Evolutionary conservation across 768 basidiomycete genomes (phyloP).

Genomic region (Suillus plorans): DNA sequence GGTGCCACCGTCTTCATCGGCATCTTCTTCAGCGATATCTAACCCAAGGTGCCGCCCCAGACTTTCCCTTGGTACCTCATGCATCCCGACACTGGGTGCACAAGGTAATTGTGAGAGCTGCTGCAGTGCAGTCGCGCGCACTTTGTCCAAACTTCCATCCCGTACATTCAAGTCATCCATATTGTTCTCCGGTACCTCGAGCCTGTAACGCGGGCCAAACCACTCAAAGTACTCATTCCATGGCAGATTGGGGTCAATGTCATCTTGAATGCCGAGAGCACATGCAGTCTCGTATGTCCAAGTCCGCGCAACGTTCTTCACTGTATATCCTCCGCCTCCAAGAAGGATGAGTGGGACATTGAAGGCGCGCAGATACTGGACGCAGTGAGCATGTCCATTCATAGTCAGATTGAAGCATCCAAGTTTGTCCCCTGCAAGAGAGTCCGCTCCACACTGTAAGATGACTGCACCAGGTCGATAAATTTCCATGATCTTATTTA

Average conservation of each 20-base stretch:
- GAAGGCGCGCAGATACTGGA: slow-evolving; percentile 79
- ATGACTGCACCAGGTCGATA: slow-evolving; percentile 86
- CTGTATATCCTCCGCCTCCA: slow-evolving; percentile 96
- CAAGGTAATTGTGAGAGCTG: slow-evolving; percentile 58
- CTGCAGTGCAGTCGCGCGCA: slow-evolving; percentile 64
- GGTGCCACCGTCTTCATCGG: slow-evolving; percentile 38
- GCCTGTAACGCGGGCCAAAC: slow-evolving; percentile 92
- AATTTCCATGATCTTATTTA: slow-evolving; percentile 83
- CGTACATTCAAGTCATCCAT: slow-evolving; percentile 91
- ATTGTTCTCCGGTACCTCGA: slow-evolving; percentile 90
- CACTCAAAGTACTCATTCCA: slow-evolving; percentile 95
- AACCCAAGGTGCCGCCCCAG: slow-evolving; percentile 64
- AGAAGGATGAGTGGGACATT: slow-evolving; percentile 87
- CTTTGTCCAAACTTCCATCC: slow-evolving; percentile 76
- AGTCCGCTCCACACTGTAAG: slow-evolving; percentile 95
- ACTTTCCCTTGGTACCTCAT: slow-evolving; percentile 75
- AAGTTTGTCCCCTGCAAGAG: slow-evolving; percentile 90
- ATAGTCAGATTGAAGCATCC: slow-evolving; percentile 96
- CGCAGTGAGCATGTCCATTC: slow-evolving; percentile 92
- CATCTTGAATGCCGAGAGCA: slow-evolving; percentile 82
- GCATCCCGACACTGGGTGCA: slow-evolving; percentile 86
- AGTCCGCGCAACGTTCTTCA: slow-evolving; percentile 91
- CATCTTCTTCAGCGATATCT: slow-evolving; percentile 42
- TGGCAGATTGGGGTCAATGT: slow-evolving; percentile 74
- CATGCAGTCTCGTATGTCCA: slow-evolving; percentile 99